Evolutionary conservation across 2,329 filamentous ascomycete species (phyloP), one percentile per base, ranked within the genome.

Genomic region (Claviceps humidiphila): DNA sequence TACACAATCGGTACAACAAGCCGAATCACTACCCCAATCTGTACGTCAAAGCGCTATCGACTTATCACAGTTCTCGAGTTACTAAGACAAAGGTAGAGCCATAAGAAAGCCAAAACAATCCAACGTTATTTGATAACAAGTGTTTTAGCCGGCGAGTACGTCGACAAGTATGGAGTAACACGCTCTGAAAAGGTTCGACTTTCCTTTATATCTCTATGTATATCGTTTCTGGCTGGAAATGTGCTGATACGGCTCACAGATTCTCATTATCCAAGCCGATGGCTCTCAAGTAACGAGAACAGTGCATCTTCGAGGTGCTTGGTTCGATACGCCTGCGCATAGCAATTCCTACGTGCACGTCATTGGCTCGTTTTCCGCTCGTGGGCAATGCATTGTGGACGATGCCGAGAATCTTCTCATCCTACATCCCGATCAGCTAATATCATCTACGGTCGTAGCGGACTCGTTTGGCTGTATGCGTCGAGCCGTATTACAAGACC

Each of bases 391-490:
- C 64, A 71, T 94, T 47, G 77, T 97, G 56, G 86, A 95, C 63
- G 89, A 97, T 64, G 74, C 78, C 2, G 76, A 84, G 49, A 89
- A 90, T 60, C 85, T 97, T 66, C 72, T 98, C 49, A 89, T 98
- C 53, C 71, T 98, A 14, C 90, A 98, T 62, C 93, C 93, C 0
- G 93, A 98, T 62, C 90, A 97, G 68, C 78, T 98, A 38, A 85
- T 98, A 51, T 97, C 93, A 2, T 86, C 93, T 2, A 97, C 93
- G 0, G 89, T 94, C 5, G 86, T 98, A 44, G 90, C 89, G n/a
- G 93, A 98, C 67, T 95, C 93, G 0, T 95, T 97, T 64, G 84
- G 83, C 24, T 98, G 93, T 64, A 84, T 87, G 64, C 85, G 93
- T 17, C 85, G 91, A 57, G 89, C 93, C 34, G 91, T 97, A 1